A percentile compares a stretch with the other conserved stretches of the same genome.
Conservation (phyloP, 202 grass and related monocot genomes). For the Cymbopogon flexuosus region DNA sequence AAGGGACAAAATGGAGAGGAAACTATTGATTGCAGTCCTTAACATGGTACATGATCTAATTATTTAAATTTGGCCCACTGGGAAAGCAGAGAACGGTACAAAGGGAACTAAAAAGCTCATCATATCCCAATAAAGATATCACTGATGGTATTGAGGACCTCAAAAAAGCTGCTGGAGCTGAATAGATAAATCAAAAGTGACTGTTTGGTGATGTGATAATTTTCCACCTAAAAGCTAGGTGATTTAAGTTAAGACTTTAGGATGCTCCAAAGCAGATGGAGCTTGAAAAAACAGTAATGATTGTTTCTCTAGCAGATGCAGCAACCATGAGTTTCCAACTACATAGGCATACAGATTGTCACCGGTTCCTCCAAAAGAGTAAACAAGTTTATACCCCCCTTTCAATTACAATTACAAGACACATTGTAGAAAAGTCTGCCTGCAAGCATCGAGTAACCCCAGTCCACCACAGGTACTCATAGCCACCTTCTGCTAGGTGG, state of each 20-base stretch:
- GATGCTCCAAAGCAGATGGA: not conserved
- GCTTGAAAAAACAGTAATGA: not conserved
- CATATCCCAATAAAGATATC: not conserved
- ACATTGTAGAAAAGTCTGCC: not conserved
- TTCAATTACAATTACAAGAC: not conserved
- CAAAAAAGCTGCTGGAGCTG: not conserved
- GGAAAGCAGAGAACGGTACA: not conserved
- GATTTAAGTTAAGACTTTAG: not conserved
- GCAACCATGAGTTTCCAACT: not conserved
- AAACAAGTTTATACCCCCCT: not conserved
- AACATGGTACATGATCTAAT: not conserved
- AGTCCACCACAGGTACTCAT: not conserved
- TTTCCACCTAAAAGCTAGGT: not conserved
- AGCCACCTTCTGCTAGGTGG: not conserved
- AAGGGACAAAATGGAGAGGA: not conserved
- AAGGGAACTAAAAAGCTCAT: slow-evolving; percentile 12
- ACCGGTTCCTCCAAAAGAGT: not conserved
- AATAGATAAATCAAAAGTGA: not conserved
- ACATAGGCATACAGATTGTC: not conserved
- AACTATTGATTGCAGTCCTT: not conserved
- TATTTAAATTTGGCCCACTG: not conserved
- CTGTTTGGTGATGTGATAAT: not conserved
- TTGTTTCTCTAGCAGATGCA: not conserved
- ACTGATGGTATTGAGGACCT: not conserved
- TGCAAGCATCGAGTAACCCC: not conserved